Conservation (phyloP, 179 eudicot species). For the Silene vulgaris region DNA sequence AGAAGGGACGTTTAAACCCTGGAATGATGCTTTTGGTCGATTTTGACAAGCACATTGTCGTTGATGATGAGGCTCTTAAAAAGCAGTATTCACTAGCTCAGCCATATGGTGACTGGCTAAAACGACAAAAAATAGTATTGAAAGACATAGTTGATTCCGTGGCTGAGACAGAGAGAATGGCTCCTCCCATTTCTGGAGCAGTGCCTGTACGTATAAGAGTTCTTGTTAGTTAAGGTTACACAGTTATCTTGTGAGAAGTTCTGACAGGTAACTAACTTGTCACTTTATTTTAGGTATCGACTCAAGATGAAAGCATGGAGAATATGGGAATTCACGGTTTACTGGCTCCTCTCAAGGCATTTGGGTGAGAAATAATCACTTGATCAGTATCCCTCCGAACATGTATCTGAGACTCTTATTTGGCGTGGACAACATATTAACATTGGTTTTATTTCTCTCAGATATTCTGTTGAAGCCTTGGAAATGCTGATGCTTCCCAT, state of each 20-base stretch:
- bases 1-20: conserved; percentile 96
- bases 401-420: neutral
- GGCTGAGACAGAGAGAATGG: conserved; percentile 42
- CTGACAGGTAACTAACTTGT: conserved; percentile 17
- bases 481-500: conserved; percentile 94
- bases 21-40: conserved; percentile 99
- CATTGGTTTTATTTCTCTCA: conserved; percentile 28
- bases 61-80: conserved; percentile 90
- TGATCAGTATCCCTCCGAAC: conserved; percentile 1
- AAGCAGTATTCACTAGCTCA: conserved; percentile 81
- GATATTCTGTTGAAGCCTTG: conserved; percentile 82
- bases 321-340: conserved; percentile 86
- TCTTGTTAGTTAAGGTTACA: neutral
- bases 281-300: conserved; percentile 42
- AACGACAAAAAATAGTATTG: conserved; percentile 72
- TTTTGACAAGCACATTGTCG: conserved; percentile 88
- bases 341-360: conserved; percentile 87
- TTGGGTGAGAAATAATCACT: conserved; percentile 55
- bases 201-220: conserved; percentile 44
- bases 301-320: conserved; percentile 66
- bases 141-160: conserved; percentile 84
- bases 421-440: conserved; percentile 2
- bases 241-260: neutral
- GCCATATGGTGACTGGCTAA: conserved; percentile 94
- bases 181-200: conserved; percentile 73